These are phyloP conservation scores for Populus euphratica DNA, from an alignment of 345 rosid species.

Conservation along the genomic window DNA sequence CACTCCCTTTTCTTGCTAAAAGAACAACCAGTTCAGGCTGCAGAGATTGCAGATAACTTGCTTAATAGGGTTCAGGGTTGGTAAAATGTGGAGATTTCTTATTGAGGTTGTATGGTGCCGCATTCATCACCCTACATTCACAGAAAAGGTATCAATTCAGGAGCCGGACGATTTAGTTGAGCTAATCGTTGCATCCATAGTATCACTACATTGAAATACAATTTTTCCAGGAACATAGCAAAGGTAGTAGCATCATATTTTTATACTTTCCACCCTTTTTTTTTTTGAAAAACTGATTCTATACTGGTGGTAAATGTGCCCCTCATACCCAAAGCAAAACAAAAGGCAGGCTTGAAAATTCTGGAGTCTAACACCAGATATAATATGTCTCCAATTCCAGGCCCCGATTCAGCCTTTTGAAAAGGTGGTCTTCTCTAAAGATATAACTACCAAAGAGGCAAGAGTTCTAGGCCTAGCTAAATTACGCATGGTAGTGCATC, in stretches of 20 bases:
- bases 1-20: constrained; percentile 6
- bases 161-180: not conserved
- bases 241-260: not conserved
- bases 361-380: not conserved
- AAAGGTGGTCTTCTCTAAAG: not conserved
- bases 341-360: not conserved
- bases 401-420: not conserved
- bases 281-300: not conserved
- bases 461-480: not conserved
- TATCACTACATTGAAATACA: not conserved
- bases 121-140: constrained; percentile 48
- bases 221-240: not conserved
- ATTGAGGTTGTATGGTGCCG: constrained; percentile 48
- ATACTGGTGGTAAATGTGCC: not conserved
- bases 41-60: constrained; percentile 30
- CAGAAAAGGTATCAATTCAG: not conserved
- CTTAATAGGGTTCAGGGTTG: constrained; percentile 23
- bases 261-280: not conserved
- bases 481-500: not conserved
- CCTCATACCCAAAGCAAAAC: not conserved
- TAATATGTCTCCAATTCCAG: not conserved
- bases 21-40: not conserved
- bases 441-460: not conserved
- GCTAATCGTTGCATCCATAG: not conserved
- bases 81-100: constrained; percentile 42